Evolutionary conservation across 495 filamentous ascomycete genomes (phyloP), one percentile per base, ranked within the genome.

Genomic region (Aspergillus conjunctus): DNA sequence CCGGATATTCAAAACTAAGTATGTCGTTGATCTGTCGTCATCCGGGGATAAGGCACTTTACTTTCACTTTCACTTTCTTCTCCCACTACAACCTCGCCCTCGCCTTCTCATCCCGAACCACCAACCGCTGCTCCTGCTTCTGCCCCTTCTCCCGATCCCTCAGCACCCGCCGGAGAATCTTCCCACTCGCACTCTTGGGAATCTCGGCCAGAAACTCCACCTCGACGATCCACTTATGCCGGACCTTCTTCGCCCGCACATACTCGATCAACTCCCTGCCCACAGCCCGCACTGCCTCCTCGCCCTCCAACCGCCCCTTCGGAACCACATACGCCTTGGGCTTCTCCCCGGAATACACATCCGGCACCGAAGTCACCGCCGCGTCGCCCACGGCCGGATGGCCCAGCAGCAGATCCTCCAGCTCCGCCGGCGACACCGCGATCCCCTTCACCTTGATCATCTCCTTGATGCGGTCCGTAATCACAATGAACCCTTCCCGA

Each of bases 401-500:
- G 0, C 83, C 83, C 4, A 88, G 76, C 8, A 88, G 63, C 18
- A 85, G 69, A 57, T 87, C 87, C 65, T 91, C 88, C 2, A 91
- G 71, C 70, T 90, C 88, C 0, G 87, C 87, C 0, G 87, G 88
- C 48, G 86, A 87, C 32, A 91, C 87, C 20, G 80, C 84, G 59
- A 87, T 85, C 4, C 87, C 88, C 61, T 89, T 88, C 20, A 90
- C 88, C 68, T 91, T 90, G 68, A 91, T 89, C 77, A 90, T 80
- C 72, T 90, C 88, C 76, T 91, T 91, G 52, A 90, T 81, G 0
- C 88, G 76, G 59, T 91, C 88, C 7, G 80, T 82, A 56, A 91
- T 88, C 4, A 79, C 75, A 18, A 91, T 69, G 59, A 85, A 74
- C 0, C 84, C 83, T 31, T 81, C 69, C 7, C 60, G 62, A 41